Conservation (phyloP, 768 basidiomycete genomes). For the Crepidotus variabilis region DNA sequence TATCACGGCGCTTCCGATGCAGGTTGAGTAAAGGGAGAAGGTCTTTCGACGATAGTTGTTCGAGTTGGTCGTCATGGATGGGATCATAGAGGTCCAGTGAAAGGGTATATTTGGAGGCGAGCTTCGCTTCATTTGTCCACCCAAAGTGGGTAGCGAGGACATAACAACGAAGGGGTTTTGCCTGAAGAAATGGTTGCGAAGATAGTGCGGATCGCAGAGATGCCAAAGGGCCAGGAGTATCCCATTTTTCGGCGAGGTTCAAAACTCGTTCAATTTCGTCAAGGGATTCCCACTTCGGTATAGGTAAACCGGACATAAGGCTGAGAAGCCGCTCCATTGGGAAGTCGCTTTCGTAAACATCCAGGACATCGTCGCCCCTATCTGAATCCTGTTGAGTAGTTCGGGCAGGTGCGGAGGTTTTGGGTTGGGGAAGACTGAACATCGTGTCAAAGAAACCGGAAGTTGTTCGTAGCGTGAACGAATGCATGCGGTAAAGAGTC, state of each 20-base stretch:
- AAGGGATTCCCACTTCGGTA: constrained; percentile 44
- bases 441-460: constrained; percentile 61
- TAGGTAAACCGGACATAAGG: constrained; percentile 52
- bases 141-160: constrained; percentile 56
- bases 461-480: constrained; percentile 51
- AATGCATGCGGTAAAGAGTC: constrained; percentile 52
- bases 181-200: constrained; percentile 41
- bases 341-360: constrained; percentile 37
- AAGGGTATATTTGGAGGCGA: constrained; percentile 57
- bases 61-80: constrained; percentile 38
- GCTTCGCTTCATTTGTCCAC: constrained; percentile 54
- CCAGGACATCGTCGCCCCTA: constrained; percentile 20
- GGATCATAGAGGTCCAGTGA: constrained; percentile 44
- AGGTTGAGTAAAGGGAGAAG: constrained; percentile 52
- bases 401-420: constrained; percentile 1
- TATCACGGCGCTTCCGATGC: constrained; percentile 51
- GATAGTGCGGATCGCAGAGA: constrained; percentile 50
- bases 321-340: constrained; percentile 53
- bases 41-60: constrained; percentile 46
- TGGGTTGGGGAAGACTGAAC: constrained; percentile 53
- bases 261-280: constrained; percentile 53
- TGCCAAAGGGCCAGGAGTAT: constrained; percentile 57
- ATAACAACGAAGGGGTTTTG: constrained; percentile 48
- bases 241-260: constrained; percentile 66
- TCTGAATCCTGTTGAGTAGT: constrained; percentile 1